Evolutionary conservation across 2,329 filamentous ascomycete genomes (phyloP), one percentile per base, ranked within the genome.

Genomic region (Metarhizium robertsii): DNA sequence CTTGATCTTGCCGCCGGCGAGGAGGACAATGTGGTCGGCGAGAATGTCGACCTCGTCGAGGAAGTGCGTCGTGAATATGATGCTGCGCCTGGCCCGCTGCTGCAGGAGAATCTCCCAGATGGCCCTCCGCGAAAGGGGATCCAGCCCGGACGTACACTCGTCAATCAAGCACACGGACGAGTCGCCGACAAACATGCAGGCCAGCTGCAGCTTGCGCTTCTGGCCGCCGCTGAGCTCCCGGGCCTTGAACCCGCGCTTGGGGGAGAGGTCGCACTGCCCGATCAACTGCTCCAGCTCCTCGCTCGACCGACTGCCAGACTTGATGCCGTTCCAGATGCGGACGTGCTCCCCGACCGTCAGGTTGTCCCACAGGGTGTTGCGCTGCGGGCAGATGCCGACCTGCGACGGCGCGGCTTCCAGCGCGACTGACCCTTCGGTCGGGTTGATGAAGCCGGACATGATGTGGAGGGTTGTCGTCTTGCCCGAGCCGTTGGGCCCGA

Each of bases 381-480:
- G 79, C 65, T 88, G 85, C 0, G 85, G 85, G 61, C 84, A 87
- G 29, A 63, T 62, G 13, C 82, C 83, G n/a, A 74, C 60, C 36
- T 80, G 79, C 1, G 67, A 67, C 1, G 67, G 62, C 18, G 74
- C 71, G 2, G 77, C 76, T 55, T 81, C 76, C 53, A 88, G 76
- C 29, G 76, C 71, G 50, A 88, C 83, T 1, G 75, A 73, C 2
- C 85, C 86, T 14, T 73, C 75, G 0, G 82, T 83, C 5, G 85
- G 78, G 10, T 74, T 77, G 52, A 80, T 80, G 8, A 87, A 74
- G 0, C 86, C 86, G 14, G 85, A 79, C 51, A 89, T 81, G 58
- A 84, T 92, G 53, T 88, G 83, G 8, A 89, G 71, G 0, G 84
- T 87, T 0, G 86, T 89, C 2, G 81, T 85, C 64, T 90, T 89